These are phyloP conservation scores for Juncus effusus DNA, from an alignment of 176 grass and related monocot species.

Conservation along the genomic window DNA sequence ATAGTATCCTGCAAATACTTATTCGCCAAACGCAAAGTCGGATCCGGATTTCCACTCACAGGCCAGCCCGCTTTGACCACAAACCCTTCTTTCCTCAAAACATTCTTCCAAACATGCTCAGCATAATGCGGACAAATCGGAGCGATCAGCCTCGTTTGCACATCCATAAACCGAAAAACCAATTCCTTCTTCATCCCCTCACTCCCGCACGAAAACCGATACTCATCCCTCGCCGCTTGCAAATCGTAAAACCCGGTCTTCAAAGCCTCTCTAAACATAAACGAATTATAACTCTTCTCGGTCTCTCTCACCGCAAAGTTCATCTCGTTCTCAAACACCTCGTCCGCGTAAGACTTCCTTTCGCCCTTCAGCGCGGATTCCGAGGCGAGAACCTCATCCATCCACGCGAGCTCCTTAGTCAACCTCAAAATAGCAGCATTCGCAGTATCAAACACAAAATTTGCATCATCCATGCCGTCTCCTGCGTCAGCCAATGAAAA, in stretches of 20 bases:
- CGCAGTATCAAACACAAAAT: conserved; percentile 80
- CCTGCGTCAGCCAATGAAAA: conserved; percentile 87
- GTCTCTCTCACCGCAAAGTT: conserved; percentile 56
- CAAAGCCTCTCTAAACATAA: conserved; percentile 77
- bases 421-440: conserved; percentile 76
- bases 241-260: conserved; percentile 83
- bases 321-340: conserved; percentile 75
- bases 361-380: conserved; percentile 53
- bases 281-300: conserved; percentile 61
- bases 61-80: conserved; percentile 69
- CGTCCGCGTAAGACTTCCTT: conserved; percentile 52
- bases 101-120: conserved; percentile 66
- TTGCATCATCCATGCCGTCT: conserved; percentile 86
- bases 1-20: conserved; percentile 81
- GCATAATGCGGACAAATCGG: conserved; percentile 73
- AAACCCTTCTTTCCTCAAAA: conserved; percentile 57
- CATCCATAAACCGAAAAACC: conserved; percentile 66
- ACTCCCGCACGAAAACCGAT: conserved; percentile 56
- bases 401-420: conserved; percentile 80
- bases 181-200: conserved; percentile 63
- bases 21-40: conserved; percentile 55
- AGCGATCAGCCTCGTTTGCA: conserved; percentile 50
- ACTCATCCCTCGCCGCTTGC: conserved; percentile 70
- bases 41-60: conserved; percentile 33
- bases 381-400: conserved; percentile 63